These are phyloP conservation scores for Raffaelea albimanens DNA, from an alignment of 2,329 filamentous ascomycete genomes.

Conservation along the genomic window DNA sequence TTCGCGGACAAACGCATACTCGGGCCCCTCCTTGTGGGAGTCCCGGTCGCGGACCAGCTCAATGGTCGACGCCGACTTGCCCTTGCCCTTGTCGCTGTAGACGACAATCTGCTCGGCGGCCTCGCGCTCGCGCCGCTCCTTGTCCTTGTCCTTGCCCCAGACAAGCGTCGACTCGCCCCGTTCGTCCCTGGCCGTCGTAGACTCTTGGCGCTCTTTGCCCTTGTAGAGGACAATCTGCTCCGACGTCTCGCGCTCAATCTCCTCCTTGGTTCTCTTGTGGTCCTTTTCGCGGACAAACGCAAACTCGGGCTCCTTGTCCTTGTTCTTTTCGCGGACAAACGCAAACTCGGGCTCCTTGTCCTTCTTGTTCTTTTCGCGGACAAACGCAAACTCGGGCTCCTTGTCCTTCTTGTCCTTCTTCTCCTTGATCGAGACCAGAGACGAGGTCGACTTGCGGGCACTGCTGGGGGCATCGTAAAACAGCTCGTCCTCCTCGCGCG, in stretches of 20 bases:
- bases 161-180: too few relatives aligned
- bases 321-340: background rate
- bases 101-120: background rate
- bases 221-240: too few relatives aligned
- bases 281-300: background rate
- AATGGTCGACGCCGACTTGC: background rate
- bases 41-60: background rate
- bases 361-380: constrained; percentile 18
- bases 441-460: too few relatives aligned
- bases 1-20: background rate
- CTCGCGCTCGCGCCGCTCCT: background rate
- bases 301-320: background rate
- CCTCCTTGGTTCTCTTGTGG: background rate
- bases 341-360: background rate
- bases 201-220: too few relatives aligned
- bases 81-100: background rate
- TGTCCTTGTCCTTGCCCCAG: background rate
- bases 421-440: too few relatives aligned
- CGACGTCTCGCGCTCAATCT: too few relatives aligned
- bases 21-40: background rate
- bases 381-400: background rate
- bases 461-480: too few relatives aligned
- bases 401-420: too few relatives aligned
- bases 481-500: background rate
- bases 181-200: too few relatives aligned